These are phyloP conservation scores for Ceratonia siliqua DNA, from an alignment of 306 rosid genomes.

Conservation along the genomic window DNA sequence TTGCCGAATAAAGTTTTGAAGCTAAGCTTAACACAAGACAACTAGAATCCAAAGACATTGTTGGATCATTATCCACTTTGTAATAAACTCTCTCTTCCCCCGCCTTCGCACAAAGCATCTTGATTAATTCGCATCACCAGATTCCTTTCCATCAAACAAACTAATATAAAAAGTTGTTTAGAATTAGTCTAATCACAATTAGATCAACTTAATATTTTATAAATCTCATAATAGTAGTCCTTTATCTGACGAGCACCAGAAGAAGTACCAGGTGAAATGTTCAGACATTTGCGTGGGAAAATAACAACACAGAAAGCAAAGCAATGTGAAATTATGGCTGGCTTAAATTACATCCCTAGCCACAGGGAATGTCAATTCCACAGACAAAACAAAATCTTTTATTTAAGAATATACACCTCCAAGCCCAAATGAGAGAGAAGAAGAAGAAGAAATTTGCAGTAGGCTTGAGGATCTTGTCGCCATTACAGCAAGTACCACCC, in stretches of 20 bases:
- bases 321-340: neutral
- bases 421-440: too few species aligned
- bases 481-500: too few species aligned
- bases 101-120: neutral
- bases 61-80: neutral
- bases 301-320: constrained; percentile 18
- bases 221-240: neutral
- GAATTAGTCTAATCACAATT: neutral
- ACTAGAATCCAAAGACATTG: constrained; percentile 8
- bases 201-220: neutral
- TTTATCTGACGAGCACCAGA: neutral
- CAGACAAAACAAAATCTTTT: constrained; percentile 1
- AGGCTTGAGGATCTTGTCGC: too few species aligned
- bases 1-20: neutral
- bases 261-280: neutral
- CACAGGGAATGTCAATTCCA: constrained; percentile 12
- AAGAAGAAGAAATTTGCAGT: too few species aligned
- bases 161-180: neutral
- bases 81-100: neutral
- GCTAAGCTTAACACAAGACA: neutral
- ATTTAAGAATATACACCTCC: too few species aligned
- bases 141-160: neutral
- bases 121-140: neutral
- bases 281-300: neutral
- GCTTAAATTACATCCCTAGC: too few species aligned